phyloP scores from a whole-genome alignment of 2,329 filamentous ascomycete species.

The Aspergillus hortae region DNA sequence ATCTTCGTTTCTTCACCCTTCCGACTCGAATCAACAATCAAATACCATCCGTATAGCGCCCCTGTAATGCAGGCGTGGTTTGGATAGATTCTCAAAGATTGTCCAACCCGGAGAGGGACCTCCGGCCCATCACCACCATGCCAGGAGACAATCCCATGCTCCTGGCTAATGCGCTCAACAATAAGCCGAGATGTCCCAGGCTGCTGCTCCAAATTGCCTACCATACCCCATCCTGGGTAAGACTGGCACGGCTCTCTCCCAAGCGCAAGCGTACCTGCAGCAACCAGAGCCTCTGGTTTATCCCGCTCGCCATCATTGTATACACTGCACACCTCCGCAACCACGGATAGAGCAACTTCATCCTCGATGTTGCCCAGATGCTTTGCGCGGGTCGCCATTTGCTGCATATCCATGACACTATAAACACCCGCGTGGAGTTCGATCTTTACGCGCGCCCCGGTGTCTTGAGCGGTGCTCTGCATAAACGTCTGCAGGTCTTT shows the following conservation, averaged over 20 bases:
- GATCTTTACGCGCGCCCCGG: conserved; percentile 39
- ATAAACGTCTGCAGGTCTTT: conserved; percentile 26
- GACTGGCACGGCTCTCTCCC: conserved; percentile 69
- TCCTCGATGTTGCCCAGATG: conserved; percentile 30
- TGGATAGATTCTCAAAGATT: conserved; percentile 69
- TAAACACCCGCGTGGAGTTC: conserved; percentile 78
- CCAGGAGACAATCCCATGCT: conserved; percentile 72
- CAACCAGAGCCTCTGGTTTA: conserved; percentile 63
- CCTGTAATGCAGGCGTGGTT: conserved; percentile 79
- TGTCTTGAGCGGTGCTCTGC: conserved; percentile 7
- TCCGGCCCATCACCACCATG: conserved; percentile 39
- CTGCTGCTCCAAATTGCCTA: conserved; percentile 56
- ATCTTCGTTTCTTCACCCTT: conserved; percentile 56
- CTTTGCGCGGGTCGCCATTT: conserved; percentile 67
- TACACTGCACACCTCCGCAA: conserved; percentile 68
- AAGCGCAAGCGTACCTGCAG: conserved; percentile 65
- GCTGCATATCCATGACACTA: conserved; percentile 72
- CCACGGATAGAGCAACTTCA: conserved; percentile 63
- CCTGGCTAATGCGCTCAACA: conserved; percentile 69
- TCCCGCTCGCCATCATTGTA: conserved; percentile 58
- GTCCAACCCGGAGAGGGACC: conserved; percentile 57
- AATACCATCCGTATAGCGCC: conserved; percentile 67
- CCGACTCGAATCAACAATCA: conserved; percentile 64
- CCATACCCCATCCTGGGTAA: conserved; percentile 68
- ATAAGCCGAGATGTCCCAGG: conserved; percentile 57